Evolutionary conservation across 1,284 basidiomycete genomes (phyloP).

Genomic region (Cystobasidium pallidum): DNA sequence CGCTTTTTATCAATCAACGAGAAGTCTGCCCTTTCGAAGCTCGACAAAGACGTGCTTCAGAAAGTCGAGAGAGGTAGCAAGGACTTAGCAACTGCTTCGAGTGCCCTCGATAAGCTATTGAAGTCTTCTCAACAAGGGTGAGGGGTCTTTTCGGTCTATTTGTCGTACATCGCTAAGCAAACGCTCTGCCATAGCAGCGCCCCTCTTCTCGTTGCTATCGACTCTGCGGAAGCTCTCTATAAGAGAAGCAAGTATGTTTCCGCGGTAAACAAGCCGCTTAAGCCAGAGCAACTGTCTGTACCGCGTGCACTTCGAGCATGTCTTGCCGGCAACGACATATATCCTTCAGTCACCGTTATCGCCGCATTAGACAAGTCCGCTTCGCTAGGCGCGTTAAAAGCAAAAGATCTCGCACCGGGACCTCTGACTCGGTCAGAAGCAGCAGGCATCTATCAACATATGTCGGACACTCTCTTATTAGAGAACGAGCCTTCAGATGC

Average conservation of each 20-base stretch:
- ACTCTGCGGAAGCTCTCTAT: slow-evolving; percentile 40
- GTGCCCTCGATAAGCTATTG: slow-evolving; percentile 11
- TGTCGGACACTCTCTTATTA: slow-evolving; percentile 29
- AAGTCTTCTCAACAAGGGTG: slow-evolving; percentile 3
- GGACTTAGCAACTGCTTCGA: neutral
- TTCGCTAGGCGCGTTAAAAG: neutral
- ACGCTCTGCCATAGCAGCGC: neutral
- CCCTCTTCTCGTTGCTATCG: slow-evolving; percentile 44
- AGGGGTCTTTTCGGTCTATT: no score
- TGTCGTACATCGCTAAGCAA: neutral
- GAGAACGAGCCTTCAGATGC: slow-evolving; percentile 20
- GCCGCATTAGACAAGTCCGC: slow-evolving; percentile 12
- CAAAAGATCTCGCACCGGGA: neutral
- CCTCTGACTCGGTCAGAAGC: slow-evolving; percentile 25
- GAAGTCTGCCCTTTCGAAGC: slow-evolving; percentile 24
- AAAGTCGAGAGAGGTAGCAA: slow-evolving; percentile 18
- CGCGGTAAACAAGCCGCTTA: neutral
- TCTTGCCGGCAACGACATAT: neutral
- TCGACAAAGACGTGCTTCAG: slow-evolving; percentile 13
- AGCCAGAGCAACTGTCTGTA: slow-evolving; percentile 1
- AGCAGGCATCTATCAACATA: slow-evolving; percentile 38
- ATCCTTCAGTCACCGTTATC: neutral
- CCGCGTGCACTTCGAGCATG: slow-evolving; percentile 10
- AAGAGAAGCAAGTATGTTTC: slow-evolving; percentile 5
- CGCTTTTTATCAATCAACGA: slow-evolving; percentile 18